Evolutionary conservation across 139 green algal genomes (phyloP).

Genomic region (Coelastrella sp.): DNA sequence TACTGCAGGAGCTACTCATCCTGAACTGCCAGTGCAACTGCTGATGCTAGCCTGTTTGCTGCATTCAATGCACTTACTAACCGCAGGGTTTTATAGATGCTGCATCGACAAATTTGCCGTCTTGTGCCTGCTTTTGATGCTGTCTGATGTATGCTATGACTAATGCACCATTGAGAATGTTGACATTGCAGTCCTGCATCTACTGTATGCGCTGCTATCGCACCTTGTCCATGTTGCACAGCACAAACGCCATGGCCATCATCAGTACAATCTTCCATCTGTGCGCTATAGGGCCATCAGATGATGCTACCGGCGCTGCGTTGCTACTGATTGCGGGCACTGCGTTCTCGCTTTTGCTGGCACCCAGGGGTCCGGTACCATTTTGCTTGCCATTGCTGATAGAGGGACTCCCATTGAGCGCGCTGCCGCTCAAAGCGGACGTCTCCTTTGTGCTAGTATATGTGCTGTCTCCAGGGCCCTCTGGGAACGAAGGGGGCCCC

Average conservation of each 20-base stretch:
- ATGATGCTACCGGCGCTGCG: background rate
- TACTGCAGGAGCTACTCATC: background rate
- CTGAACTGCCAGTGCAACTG: background rate
- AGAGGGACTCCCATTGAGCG: background rate
- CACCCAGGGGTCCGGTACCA: constrained; percentile 18
- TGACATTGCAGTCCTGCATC: background rate
- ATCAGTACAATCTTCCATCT: constrained; percentile 50
- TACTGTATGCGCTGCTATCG: background rate
- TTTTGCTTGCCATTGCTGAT: constrained; percentile 33
- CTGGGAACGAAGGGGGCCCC: background rate
- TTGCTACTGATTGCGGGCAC: background rate
- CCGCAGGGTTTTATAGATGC: no score
- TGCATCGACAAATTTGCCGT: no score
- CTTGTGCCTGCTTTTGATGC: no score
- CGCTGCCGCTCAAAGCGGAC: background rate
- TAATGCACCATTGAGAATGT: no score
- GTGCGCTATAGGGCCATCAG: constrained; percentile 1
- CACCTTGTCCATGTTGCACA: constrained; percentile 99
- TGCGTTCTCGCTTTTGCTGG: background rate
- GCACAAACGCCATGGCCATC: constrained; percentile 64
- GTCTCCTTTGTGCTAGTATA: constrained; percentile 1
- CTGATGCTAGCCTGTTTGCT: no score
- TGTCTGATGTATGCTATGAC: no score
- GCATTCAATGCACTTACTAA: no score
- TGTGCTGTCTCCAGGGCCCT: constrained; percentile 9